These are phyloP conservation scores for Sistotremastrum suecicum DNA, from an alignment of 768 basidiomycete species.

Conservation along the genomic window DNA sequence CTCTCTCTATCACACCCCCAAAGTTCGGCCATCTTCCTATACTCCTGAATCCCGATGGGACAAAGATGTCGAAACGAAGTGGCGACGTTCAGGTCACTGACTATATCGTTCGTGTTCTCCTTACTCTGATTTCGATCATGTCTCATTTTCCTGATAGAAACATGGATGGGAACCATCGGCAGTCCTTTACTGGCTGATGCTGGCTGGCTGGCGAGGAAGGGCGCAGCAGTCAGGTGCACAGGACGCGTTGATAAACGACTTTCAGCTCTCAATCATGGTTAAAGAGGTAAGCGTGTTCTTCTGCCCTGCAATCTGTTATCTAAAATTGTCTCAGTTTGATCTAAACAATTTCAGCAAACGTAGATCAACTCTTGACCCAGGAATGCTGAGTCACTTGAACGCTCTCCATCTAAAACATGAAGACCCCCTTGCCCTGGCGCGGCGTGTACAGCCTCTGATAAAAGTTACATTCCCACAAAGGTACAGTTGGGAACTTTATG, in stretches of 20 bases:
- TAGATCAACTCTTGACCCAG: conserved; percentile 64
- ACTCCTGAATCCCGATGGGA: conserved; percentile 76
- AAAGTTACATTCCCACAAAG: conserved; percentile 44
- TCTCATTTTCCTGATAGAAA: conserved; percentile 27
- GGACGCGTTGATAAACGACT: conserved; percentile 46
- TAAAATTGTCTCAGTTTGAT: conserved; percentile 44
- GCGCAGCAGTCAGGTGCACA: conserved; percentile 35
- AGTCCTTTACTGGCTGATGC: conserved; percentile 82
- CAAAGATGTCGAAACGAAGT: conserved; percentile 90
- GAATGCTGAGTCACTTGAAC: conserved; percentile 78
- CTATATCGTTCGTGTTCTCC: conserved; percentile 50
- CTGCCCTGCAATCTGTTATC: not conserved
- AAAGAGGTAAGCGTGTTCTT: conserved; percentile 28
- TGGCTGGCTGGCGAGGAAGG: conserved; percentile 74
- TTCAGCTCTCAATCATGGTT: conserved; percentile 45
- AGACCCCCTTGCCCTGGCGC: conserved; percentile 39
- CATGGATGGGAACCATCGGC: conserved; percentile 86
- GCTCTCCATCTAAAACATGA: conserved; percentile 60
- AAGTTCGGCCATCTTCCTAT: conserved; percentile 86
- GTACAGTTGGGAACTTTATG: conserved; percentile 19
- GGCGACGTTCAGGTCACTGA: conserved; percentile 80
- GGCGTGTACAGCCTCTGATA: conserved; percentile 37
- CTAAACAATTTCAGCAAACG: conserved; percentile 65
- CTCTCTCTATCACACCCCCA: conserved; percentile 56
- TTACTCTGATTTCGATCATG: not conserved